Conservation (phyloP, 1,284 basidiomycete genomes). For the Sporisorium reilianum region DNA sequence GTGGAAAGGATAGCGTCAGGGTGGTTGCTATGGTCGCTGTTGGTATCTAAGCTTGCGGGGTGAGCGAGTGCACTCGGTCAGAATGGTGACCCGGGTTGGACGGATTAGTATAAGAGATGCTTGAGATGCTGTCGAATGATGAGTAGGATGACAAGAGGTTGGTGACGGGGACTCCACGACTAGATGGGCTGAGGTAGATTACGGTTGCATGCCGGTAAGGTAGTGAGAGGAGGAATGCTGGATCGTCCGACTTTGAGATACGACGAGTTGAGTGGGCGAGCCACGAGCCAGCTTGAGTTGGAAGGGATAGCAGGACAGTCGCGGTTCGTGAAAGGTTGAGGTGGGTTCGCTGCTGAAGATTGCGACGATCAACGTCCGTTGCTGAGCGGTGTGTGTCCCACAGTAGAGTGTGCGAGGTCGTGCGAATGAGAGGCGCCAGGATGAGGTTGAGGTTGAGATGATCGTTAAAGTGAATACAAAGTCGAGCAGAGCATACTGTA, state of each 20-base stretch:
- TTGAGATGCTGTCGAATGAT: background rate
- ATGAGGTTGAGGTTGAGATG: slow-evolving; percentile 1
- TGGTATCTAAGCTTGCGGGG: background rate
- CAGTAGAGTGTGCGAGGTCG: no score
- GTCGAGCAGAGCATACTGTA: no score
- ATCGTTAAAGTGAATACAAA: background rate
- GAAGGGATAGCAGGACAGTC: background rate
- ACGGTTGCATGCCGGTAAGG: slow-evolving; percentile 19
- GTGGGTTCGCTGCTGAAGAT: background rate
- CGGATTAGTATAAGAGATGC: background rate
- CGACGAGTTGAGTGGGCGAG: background rate
- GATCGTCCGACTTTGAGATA: background rate
- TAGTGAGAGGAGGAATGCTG: background rate
- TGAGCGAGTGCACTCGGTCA: background rate
- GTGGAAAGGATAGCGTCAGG: no score
- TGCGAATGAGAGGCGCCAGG: no score
- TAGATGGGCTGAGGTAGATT: background rate
- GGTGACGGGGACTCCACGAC: background rate
- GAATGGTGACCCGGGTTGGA: background rate
- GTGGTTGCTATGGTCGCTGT: background rate
- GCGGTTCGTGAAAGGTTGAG: background rate
- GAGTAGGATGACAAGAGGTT: background rate
- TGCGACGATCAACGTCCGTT: slow-evolving; percentile 4
- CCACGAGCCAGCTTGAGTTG: background rate
- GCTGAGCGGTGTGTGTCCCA: background rate